Conservation (phyloP, 2,329 filamentous ascomycete species). For the Cadophora malorum region DNA sequence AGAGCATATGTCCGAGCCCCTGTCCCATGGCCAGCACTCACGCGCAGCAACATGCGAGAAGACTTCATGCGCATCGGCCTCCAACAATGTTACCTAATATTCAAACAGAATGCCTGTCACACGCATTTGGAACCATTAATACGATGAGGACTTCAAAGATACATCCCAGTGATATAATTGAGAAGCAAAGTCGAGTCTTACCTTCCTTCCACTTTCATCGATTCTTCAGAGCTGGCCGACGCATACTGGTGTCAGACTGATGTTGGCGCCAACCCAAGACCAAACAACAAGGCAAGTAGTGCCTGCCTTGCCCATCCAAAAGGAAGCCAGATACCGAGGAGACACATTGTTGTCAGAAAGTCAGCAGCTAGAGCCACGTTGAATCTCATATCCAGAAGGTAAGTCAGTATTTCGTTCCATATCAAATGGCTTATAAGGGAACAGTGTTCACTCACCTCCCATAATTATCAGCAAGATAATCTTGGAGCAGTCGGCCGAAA, state of each 20-base stretch:
- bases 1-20: not conserved
- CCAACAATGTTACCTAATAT: constrained; percentile 11
- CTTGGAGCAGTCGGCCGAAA: constrained; percentile 15
- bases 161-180: constrained; percentile 15
- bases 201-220: constrained; percentile 6
- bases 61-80: constrained; percentile 5
- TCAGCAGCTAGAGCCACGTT: constrained; percentile 62
- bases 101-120: not conserved
- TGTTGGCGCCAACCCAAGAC: constrained; percentile 73
- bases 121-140: constrained; percentile 9
- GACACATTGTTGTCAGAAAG: constrained; percentile 63
- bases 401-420: not conserved
- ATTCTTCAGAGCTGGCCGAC: constrained; percentile 6
- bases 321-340: constrained; percentile 80
- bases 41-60: not conserved
- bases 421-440: not conserved
- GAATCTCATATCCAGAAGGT: not conserved
- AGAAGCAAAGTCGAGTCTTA: constrained; percentile 17
- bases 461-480: constrained; percentile 15
- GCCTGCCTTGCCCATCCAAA: constrained; percentile 62
- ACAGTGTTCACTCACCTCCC: not conserved
- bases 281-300: constrained; percentile 78
- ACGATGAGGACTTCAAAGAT: constrained; percentile 14
- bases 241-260: constrained; percentile 20
- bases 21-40: constrained; percentile 1